Evolutionary conservation across 352 stramenopile species (phyloP), one percentile per base, ranked within the genome.

Genomic region (Halophytophthora polymorphica): DNA sequence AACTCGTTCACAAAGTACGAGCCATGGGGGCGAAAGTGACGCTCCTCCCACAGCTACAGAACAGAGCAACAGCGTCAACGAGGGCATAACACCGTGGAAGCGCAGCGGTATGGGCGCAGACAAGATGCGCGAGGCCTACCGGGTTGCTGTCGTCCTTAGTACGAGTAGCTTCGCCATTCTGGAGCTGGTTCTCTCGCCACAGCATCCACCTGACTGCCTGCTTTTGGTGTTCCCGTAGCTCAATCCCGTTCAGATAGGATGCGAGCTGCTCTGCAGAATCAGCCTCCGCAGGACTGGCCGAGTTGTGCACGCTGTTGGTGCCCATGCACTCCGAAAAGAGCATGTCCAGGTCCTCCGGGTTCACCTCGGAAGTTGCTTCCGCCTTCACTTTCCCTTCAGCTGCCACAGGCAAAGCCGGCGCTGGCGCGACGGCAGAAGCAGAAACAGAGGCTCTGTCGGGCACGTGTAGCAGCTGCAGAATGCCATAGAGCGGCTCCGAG

Each of bases 201-300:
- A 93, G 45, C 87, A 95, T 95, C 87, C 87, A 96, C 21, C 62
- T 61, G 23, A 96, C 56, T 4, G 85, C 85, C 50, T 91, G 71
- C 43, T 89, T 83, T 53, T 96, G 87, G 41, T 96, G 88, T 2
- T 83, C 71, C 31, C 80, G 77, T 2, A 96, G 62, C 43, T 78
- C 64, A 35, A 95, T 85, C 45, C 52, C 61, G 21, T 84, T 66
- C 21, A 96, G 62, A n/a, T 73, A 59, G 4, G 69, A 64, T 21
- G 54, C 50, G 13, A 94, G 50, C 2, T 76, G 40, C 8, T 70
- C 57, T n/a, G 67, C 64, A 17, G 66, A 61, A 45, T 72, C 61
- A 2, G 11, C n/a, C 21, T 66, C 23, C 12, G 18, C 44, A 3
- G 46, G 45, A 51, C 59, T 40, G 15, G 21, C 14, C 11, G 42